A percentile compares a stretch with the other conserved stretches of the same genome.
Conservation (phyloP, 805 yeast genomes). For the Danielozyma ontarioensis region DNA sequence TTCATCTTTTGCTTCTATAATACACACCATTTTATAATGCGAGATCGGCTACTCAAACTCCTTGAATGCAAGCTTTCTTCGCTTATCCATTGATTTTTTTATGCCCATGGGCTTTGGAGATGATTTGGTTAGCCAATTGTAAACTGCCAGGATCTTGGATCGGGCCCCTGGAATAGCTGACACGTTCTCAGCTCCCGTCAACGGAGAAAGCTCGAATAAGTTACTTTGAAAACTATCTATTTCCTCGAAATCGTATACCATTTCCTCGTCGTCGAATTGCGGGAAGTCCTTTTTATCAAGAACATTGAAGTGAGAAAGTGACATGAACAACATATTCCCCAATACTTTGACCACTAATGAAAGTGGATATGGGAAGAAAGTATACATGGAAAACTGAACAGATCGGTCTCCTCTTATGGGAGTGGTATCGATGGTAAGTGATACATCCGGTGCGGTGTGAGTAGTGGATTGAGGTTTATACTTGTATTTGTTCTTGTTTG, state of each 20-base stretch:
- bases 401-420: slow-evolving; percentile 20
- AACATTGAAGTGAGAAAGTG: slow-evolving; percentile 14
- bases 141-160: slow-evolving; percentile 14
- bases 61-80: slow-evolving; percentile 37
- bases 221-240: slow-evolving; percentile 28
- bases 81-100: slow-evolving; percentile 30
- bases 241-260: slow-evolving; percentile 18
- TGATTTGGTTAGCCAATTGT: slow-evolving; percentile 18
- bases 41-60: slow-evolving; percentile 30
- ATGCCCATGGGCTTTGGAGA: slow-evolving; percentile 8
- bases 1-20: no score
- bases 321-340: slow-evolving; percentile 14
- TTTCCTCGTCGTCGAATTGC: slow-evolving; percentile 13
- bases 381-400: slow-evolving; percentile 28
- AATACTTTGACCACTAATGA: slow-evolving; percentile 19
- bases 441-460: background rate
- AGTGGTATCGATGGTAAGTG: slow-evolving; percentile 6
- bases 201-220: slow-evolving; percentile 34
- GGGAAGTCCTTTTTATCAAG: slow-evolving; percentile 18
- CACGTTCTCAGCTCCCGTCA: slow-evolving; percentile 35
- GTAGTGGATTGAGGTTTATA: slow-evolving; percentile 2
- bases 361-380: slow-evolving; percentile 40
- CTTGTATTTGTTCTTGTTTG: slow-evolving; percentile 8
- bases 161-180: slow-evolving; percentile 25
- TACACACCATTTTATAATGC: no score